phyloP scores from a whole-genome alignment of 306 rosid species.

The Acacia confusa region DNA sequence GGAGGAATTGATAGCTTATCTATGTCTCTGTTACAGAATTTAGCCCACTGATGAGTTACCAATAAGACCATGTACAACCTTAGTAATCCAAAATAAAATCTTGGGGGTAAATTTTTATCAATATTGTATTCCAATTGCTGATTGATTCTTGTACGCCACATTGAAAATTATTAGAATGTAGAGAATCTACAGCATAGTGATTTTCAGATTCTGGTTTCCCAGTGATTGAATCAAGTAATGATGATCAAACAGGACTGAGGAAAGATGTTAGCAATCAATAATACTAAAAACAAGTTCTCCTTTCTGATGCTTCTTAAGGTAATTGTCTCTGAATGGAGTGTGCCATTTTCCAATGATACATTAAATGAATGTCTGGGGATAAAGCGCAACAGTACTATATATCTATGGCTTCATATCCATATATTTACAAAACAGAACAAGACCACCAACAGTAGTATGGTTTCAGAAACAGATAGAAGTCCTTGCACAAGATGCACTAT shows the following conservation, averaged over 20 bases:
- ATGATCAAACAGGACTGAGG: conserved; percentile 27
- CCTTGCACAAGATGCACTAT: not conserved
- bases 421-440: not conserved
- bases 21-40: conserved; percentile 1
- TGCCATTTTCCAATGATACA: not conserved
- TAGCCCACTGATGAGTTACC: not conserved
- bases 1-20: not conserved
- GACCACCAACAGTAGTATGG: not conserved
- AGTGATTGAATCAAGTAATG: conserved; percentile 17
- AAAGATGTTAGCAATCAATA: conserved; percentile 16
- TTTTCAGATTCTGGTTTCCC: conserved; percentile 27
- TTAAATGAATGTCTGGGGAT: not conserved
- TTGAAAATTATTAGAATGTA: conserved; percentile 22
- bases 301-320: not conserved
- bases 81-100: conserved; percentile 6
- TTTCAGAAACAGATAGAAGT: not conserved
- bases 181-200: conserved; percentile 16
- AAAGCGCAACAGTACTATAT: not conserved
- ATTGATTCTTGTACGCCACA: conserved; percentile 24
- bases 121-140: conserved; percentile 10
- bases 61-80: conserved; percentile 5
- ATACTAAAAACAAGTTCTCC: conserved; percentile 14
- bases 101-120: not conserved
- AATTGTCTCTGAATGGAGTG: not conserved
- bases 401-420: not conserved